Evolutionary conservation across 2,329 filamentous ascomycete species (phyloP).

Genomic region (Westerdykella ornata): DNA sequence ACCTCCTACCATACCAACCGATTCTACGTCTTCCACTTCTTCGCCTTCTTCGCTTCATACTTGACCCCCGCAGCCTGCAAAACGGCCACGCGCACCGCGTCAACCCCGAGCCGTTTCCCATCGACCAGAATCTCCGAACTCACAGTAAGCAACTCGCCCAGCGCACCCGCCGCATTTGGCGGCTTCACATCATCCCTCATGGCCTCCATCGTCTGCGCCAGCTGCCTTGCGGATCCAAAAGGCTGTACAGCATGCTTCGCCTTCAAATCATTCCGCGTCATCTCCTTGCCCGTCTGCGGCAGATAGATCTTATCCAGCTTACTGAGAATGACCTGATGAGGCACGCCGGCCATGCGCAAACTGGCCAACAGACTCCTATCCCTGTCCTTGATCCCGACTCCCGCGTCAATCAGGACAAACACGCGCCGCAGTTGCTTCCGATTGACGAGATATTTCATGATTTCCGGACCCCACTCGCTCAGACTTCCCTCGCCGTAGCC

Average conservation of each 20-base stretch:
- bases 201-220: conserved; percentile 37
- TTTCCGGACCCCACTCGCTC: conserved; percentile 58
- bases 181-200: conserved; percentile 35
- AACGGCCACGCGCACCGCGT: conserved; percentile 58
- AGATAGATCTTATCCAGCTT: conserved; percentile 51
- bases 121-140: conserved; percentile 47
- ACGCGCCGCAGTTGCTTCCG: conserved; percentile 57
- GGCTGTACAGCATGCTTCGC: conserved; percentile 10
- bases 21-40: not conserved
- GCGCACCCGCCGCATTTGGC: conserved; percentile 29
- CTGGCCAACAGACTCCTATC: conserved; percentile 53
- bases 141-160: conserved; percentile 57
- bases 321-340: conserved; percentile 59
- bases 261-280: conserved; percentile 13
- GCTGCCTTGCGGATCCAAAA: conserved; percentile 37
- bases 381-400: conserved; percentile 56
- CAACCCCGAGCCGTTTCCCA: conserved; percentile 51
- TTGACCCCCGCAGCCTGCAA: conserved; percentile 47
- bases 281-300: conserved; percentile 11
- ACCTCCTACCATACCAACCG: too few relatives aligned
- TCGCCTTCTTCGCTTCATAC: not conserved
- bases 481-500: conserved; percentile 61
- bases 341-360: conserved; percentile 51
- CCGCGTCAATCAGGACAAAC: conserved; percentile 59
- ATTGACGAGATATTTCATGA: conserved; percentile 59